phyloP scores from a whole-genome alignment of 495 filamentous ascomycete species.

The Chlorociboria aeruginascens region DNA sequence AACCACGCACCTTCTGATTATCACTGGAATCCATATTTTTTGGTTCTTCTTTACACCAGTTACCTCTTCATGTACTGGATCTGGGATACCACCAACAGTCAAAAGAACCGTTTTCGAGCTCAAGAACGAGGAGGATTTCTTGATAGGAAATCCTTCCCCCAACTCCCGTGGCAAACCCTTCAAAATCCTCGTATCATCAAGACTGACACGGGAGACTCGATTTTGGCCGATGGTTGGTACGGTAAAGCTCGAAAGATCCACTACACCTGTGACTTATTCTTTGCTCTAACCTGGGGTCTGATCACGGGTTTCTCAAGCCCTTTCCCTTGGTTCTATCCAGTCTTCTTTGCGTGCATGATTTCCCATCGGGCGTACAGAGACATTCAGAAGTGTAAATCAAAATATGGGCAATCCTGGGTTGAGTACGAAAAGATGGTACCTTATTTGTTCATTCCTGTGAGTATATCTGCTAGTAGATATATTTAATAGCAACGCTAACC shows the following conservation, averaged over 20 bases:
- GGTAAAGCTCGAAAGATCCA: constrained; percentile 89
- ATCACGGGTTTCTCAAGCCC: constrained; percentile 57
- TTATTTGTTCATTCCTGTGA: constrained; percentile 92
- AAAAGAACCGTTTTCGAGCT: constrained; percentile 91
- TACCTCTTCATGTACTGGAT: constrained; percentile 88
- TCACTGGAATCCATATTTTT: constrained; percentile 45
- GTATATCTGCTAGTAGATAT: constrained; percentile 22
- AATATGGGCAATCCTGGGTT: constrained; percentile 86
- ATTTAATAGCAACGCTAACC: neutral
- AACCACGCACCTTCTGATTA: constrained; percentile 78
- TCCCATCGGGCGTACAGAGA: constrained; percentile 77
- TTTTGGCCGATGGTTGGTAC: constrained; percentile 90
- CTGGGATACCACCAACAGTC: constrained; percentile 83
- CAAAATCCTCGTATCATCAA: constrained; percentile 81
- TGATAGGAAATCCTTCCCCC: constrained; percentile 78
- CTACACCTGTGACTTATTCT: constrained; percentile 84
- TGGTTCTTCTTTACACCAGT: constrained; percentile 50
- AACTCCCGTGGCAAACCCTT: constrained; percentile 79
- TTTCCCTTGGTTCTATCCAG: constrained; percentile 94
- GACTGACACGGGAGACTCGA: constrained; percentile 62
- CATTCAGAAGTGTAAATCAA: constrained; percentile 68
- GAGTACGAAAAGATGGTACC: constrained; percentile 85
- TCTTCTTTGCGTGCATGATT: constrained; percentile 90
- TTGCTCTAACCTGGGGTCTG: constrained; percentile 50
- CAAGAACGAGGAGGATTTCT: constrained; percentile 63